Percentiles rank a stretch among this genome's conserved stretches.
Conservation (phyloP, 176 grass and related monocot species). For the Hordeum marinum region DNA sequence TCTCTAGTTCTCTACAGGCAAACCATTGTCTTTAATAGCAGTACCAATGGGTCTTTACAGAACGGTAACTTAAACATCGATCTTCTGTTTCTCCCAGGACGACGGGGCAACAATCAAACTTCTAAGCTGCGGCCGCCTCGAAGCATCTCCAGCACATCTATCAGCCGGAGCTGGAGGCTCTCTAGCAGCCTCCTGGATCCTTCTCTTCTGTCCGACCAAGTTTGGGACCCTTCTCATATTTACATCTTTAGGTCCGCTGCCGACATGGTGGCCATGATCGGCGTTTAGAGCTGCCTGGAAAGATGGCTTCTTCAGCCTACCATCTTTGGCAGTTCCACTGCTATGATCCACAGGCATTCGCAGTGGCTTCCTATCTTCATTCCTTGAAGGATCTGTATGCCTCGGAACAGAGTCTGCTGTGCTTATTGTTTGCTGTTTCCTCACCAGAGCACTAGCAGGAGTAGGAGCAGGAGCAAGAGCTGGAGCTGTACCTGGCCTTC, state of each 20-base stretch:
- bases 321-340: neutral
- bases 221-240: constrained; percentile 18
- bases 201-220: constrained; percentile 42
- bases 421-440: constrained; percentile 17
- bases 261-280: neutral
- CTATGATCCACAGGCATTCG: neutral
- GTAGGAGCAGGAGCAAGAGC: constrained; percentile 2
- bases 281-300: neutral
- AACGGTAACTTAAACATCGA: constrained; percentile 7
- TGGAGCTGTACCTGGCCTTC: neutral
- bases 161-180: neutral
- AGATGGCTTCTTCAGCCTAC: constrained; percentile 13
- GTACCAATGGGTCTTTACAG: neutral
- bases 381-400: constrained; percentile 24
- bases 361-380: constrained; percentile 1
- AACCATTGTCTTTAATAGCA: constrained; percentile 7
- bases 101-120: constrained; percentile 19
- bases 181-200: constrained; percentile 27
- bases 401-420: constrained; percentile 23
- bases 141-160: constrained; percentile 14
- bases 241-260: neutral
- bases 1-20: neutral
- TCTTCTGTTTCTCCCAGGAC: constrained; percentile 36
- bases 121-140: constrained; percentile 30
- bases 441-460: neutral